A percentile compares a stretch with the other conserved stretches of the same genome.
Evolutionary conservation across 305 asterid species (phyloP).

Genomic region (Rubia occidens): DNA sequence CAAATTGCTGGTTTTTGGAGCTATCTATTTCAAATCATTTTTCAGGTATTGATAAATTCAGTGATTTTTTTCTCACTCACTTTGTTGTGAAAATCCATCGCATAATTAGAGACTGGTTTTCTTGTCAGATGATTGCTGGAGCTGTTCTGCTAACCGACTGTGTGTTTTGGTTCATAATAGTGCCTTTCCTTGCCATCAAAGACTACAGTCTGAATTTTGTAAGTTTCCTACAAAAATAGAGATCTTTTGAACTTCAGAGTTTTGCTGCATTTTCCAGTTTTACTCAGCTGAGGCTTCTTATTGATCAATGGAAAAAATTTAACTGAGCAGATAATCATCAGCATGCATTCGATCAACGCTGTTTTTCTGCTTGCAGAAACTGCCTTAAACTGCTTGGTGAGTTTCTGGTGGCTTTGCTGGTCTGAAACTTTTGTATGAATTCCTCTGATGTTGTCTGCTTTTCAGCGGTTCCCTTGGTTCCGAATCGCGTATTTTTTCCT

Average conservation of each 20-base stretch:
- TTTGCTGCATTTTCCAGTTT: neutral
- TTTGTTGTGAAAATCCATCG: too few relatives aligned
- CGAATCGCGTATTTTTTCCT: constrained; percentile 77
- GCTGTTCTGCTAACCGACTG: constrained; percentile 87
- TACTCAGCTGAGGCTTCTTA: neutral
- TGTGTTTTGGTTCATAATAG: constrained; percentile 88
- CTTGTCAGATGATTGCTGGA: constrained; percentile 79
- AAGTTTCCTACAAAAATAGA: constrained; percentile 24
- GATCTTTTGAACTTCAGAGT: neutral
- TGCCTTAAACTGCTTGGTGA: constrained; percentile 76
- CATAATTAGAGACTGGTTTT: neutral
- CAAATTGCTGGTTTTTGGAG: constrained; percentile 63
- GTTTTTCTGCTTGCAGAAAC: constrained; percentile 79
- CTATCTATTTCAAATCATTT: constrained; percentile 68
- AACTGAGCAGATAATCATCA: constrained; percentile 66
- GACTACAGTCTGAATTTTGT: constrained; percentile 81
- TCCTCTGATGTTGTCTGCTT: neutral
- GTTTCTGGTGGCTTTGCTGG: constrained; percentile 10
- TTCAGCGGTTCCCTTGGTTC: constrained; percentile 97
- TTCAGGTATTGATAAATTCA: constrained; percentile 49
- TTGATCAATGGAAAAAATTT: neutral
- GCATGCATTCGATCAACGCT: constrained; percentile 86
- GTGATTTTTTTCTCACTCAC: neutral
- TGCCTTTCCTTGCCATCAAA: constrained; percentile 74
- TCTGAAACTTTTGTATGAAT: neutral